A percentile compares a stretch with the other conserved stretches of the same genome.
phyloP scores from a whole-genome alignment of 2,329 filamentous ascomycete genomes.

The Pseudogymnoascus sp. region DNA sequence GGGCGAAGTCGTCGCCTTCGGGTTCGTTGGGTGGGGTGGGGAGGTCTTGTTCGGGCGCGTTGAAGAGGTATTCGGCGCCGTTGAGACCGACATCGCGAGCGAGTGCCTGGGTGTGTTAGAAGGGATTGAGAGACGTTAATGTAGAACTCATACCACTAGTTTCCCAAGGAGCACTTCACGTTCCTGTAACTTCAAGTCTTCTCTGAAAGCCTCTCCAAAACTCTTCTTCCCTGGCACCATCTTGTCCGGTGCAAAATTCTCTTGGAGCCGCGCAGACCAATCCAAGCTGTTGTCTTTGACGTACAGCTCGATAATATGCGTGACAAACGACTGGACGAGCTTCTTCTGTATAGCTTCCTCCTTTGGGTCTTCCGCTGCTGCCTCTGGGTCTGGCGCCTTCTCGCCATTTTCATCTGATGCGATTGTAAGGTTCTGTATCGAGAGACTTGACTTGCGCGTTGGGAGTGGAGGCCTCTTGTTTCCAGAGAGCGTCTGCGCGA shows the following conservation, averaged over 20 bases:
- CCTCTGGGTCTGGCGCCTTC: constrained; percentile 56
- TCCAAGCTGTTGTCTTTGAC: constrained; percentile 51
- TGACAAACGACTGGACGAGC: constrained; percentile 68
- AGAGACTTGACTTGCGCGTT: constrained; percentile 47
- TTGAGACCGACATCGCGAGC: constrained; percentile 51
- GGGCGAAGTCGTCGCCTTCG: constrained; percentile 27
- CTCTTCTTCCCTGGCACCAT: constrained; percentile 54
- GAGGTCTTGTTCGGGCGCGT: constrained; percentile 33
- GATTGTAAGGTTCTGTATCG: constrained; percentile 42
- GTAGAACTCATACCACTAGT: constrained; percentile 46
- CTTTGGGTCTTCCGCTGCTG: constrained; percentile 41
- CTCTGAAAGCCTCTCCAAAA: constrained; percentile 54
- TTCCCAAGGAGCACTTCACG: constrained; percentile 63
- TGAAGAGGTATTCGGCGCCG: constrained; percentile 34
- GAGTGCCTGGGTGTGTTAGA: constrained; percentile 22
- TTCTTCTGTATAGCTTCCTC: constrained; percentile 55
- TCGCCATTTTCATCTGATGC: constrained; percentile 9
- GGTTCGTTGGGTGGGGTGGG: constrained; percentile 33
- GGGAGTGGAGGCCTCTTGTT: constrained; percentile 56
- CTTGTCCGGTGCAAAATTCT: constrained; percentile 57
- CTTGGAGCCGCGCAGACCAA: constrained; percentile 57
- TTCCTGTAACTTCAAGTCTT: constrained; percentile 51
- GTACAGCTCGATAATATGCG: constrained; percentile 67
- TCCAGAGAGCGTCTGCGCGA: constrained; percentile 60
- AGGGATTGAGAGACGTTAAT: constrained; percentile 9